A percentile compares a stretch with the other conserved stretches of the same genome.
Conservation (phyloP, 345 rosid genomes). For the Salix koriyanagi region DNA sequence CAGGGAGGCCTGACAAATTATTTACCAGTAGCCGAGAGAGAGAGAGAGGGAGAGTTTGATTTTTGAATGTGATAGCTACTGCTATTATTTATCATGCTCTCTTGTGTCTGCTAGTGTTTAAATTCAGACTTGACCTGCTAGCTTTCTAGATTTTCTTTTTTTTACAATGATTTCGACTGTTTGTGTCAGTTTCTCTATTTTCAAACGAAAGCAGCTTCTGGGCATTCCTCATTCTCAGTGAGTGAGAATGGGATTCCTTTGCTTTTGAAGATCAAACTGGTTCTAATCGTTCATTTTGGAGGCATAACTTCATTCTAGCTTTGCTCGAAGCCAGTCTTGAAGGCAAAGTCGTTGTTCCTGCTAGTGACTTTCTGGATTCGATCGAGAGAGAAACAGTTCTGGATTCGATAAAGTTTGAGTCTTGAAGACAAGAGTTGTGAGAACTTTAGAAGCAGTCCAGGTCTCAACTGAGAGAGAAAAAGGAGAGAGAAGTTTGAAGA, state of each 20-base stretch:
- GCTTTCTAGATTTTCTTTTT: background rate
- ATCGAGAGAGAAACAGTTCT: background rate
- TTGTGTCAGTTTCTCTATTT: constrained; percentile 12
- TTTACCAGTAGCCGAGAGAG: constrained; percentile 5
- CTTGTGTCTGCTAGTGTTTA: constrained; percentile 9
- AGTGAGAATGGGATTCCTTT: constrained; percentile 4
- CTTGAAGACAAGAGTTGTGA: constrained; percentile 4
- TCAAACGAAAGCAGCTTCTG: constrained; percentile 21
- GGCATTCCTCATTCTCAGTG: constrained; percentile 13
- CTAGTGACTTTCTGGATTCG: background rate
- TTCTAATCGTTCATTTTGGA: background rate
- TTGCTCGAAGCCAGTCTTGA: background rate
- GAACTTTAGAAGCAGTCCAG: constrained; percentile 21
- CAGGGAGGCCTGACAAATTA: constrained; percentile 45
- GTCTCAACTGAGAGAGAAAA: constrained; percentile 11
- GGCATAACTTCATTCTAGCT: background rate
- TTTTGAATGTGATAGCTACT: constrained; percentile 38
- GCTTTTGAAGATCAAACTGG: constrained; percentile 6
- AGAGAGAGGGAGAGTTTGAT: constrained; percentile 24
- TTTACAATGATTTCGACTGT: constrained; percentile 25
- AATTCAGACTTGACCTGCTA: constrained; percentile 22
- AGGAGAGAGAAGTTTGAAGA: constrained; percentile 28
- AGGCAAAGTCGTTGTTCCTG: background rate
- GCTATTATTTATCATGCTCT: background rate
- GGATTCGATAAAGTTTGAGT: constrained; percentile 1